phyloP scores from a whole-genome alignment of 106 monocot genomes.

The Chionographis japonica region DNA sequence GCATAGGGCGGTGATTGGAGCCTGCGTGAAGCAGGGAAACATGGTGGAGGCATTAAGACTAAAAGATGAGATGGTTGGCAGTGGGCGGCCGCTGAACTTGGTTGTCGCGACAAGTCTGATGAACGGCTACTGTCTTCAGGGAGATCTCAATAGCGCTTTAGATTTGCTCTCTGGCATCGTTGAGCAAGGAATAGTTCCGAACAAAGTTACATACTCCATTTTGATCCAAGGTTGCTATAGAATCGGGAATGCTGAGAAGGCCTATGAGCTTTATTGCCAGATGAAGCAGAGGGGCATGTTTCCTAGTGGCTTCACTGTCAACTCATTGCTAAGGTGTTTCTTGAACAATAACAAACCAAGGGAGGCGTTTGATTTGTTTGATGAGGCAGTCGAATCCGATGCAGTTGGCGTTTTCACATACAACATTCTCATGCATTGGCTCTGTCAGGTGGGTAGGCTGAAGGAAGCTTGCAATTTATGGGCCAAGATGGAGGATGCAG shows the following conservation, averaged over 20 bases:
- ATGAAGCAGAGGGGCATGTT: conserved; percentile 42
- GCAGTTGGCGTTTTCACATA: conserved; percentile 48
- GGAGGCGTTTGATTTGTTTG: conserved; percentile 36
- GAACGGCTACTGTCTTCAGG: conserved; percentile 40
- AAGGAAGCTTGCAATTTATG: conserved; percentile 51
- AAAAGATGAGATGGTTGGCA: conserved; percentile 48
- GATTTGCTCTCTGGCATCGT: conserved; percentile 19
- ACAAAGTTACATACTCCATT: conserved; percentile 33
- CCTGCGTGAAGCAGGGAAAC: conserved; percentile 46
- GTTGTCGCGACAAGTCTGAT: conserved; percentile 44
- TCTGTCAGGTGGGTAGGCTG: conserved; percentile 31
- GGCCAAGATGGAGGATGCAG: conserved; percentile 50
- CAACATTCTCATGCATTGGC: conserved; percentile 56
- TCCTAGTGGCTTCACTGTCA: conserved; percentile 35
- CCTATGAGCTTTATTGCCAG: conserved; percentile 46
- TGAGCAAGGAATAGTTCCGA: conserved; percentile 35
- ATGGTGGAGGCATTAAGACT: conserved; percentile 47
- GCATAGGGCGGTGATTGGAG: conserved; percentile 38
- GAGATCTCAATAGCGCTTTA: conserved; percentile 37
- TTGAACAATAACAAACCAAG: conserved; percentile 34
- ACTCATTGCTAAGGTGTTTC: conserved; percentile 27
- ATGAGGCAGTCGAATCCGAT: conserved; percentile 35
- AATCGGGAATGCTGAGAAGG: conserved; percentile 38
- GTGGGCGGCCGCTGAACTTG: conserved; percentile 21
- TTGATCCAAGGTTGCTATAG: conserved; percentile 49